Conservation (phyloP, 176 grass and related monocot genomes). For the Themeda triandra region DNA sequence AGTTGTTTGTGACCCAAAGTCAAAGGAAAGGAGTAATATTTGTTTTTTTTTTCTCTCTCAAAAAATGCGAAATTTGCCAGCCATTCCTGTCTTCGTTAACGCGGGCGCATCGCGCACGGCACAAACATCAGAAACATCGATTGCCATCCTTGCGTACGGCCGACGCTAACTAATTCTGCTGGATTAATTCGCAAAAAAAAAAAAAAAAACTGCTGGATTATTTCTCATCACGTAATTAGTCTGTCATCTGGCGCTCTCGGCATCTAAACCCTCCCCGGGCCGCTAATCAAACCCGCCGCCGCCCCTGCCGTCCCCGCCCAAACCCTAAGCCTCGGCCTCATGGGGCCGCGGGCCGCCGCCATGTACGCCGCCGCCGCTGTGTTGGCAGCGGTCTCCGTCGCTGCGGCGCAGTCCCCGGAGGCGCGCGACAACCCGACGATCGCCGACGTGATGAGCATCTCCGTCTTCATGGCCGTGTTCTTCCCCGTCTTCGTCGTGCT, state of each 20-base stretch:
- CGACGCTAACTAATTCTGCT: not conserved
- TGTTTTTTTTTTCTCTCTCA: not conserved
- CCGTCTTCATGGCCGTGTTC: conserved; percentile 39
- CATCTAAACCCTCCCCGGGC: not conserved
- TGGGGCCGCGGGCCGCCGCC: not conserved
- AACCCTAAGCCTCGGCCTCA: conserved; percentile 25
- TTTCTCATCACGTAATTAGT: not conserved
- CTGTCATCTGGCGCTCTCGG: not conserved
- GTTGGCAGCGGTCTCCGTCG: not conserved
- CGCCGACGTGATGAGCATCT: conserved; percentile 24
- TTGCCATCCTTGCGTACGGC: not conserved
- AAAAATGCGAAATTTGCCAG: not conserved
- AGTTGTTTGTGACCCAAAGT: not conserved
- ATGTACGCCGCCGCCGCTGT: not conserved
- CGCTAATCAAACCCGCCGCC: conserved; percentile 5
- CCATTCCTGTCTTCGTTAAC: not conserved
- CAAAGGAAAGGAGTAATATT: not conserved
- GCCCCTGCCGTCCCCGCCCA: not conserved
- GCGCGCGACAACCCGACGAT: not conserved
- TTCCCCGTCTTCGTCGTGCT: conserved; percentile 39
- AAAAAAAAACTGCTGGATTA: not conserved
- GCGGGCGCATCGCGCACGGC: not conserved
- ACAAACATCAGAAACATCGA: not conserved
- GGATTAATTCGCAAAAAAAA: not conserved
- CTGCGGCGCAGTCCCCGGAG: not conserved